phyloP scores from a whole-genome alignment of 208 protist genomes.

The Trypanosoma theileri region DNA sequence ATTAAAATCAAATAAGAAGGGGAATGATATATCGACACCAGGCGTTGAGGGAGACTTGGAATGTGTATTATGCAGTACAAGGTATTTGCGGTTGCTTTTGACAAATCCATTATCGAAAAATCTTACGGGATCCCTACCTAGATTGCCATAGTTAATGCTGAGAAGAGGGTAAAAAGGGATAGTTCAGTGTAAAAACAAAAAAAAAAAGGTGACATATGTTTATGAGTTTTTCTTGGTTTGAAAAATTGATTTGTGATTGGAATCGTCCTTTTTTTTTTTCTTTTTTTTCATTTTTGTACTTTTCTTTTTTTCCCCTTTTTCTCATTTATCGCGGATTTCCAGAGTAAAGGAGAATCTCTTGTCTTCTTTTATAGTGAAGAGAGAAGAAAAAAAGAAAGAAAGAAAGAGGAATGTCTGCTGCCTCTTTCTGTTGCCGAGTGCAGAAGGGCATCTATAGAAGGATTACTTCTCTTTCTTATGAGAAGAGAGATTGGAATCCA shows the following conservation, averaged over 20 bases:
- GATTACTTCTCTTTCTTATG: no score
- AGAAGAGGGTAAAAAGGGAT: no score
- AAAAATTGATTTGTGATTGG: not conserved
- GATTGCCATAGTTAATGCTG: conserved; percentile 22
- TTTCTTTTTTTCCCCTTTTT: conserved; percentile 14
- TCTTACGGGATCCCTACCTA: not conserved
- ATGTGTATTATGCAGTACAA: conserved; percentile 29
- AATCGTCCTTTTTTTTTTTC: conserved; percentile 13
- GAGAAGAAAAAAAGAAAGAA: no score
- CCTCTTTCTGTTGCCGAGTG: no score
- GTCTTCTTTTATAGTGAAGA: no score
- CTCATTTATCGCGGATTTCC: no score
- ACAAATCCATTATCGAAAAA: conserved; percentile 24
- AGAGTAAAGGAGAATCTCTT: no score
- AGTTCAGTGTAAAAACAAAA: conserved; percentile 29
- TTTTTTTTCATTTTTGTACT: conserved; percentile 11
- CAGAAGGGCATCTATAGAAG: no score
- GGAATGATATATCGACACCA: not conserved
- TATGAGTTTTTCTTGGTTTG: no score
- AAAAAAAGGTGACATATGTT: conserved; percentile 18
- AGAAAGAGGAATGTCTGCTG: no score
- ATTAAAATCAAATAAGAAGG: not conserved
- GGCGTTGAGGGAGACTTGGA: not conserved
- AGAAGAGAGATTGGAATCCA: not conserved
- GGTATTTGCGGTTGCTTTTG: conserved; percentile 24